Percentiles rank a stretch among this genome's conserved stretches.
Conservation (phyloP, 2,329 filamentous ascomycete genomes). For the Pseudophaeomoniella oleicola region DNA sequence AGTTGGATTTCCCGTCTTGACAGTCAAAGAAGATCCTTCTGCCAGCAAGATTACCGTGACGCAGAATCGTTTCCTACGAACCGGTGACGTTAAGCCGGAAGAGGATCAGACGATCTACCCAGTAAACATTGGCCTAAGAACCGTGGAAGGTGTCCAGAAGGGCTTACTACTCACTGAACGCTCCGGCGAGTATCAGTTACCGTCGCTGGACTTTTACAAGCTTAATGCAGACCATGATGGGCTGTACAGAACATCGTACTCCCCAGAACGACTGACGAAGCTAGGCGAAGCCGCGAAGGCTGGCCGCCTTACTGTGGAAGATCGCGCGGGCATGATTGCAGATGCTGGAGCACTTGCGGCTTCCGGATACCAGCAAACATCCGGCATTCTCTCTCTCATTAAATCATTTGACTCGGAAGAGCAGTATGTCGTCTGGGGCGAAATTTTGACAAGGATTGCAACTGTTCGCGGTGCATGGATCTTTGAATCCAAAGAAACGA, state of each 20-base stretch:
- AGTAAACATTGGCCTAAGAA: conserved; percentile 74
- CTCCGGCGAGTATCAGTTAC: conserved; percentile 63
- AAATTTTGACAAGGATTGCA: conserved; percentile 66
- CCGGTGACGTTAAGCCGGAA: conserved; percentile 82
- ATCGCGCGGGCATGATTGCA: conserved; percentile 86
- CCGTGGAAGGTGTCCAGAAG: conserved; percentile 69
- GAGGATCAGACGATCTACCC: conserved; percentile 82
- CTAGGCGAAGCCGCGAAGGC: conserved; percentile 74
- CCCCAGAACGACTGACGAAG: conserved; percentile 68
- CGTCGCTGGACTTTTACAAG: conserved; percentile 83
- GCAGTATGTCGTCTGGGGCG: conserved; percentile 90
- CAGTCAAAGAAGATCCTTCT: conserved; percentile 60
- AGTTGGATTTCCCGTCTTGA: conserved; percentile 82
- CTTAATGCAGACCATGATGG: conserved; percentile 89
- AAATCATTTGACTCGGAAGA: conserved; percentile 69
- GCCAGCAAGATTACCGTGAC: conserved; percentile 68
- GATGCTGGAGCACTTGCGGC: conserved; percentile 81
- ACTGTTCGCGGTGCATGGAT: conserved; percentile 77
- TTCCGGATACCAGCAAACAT: conserved; percentile 88
- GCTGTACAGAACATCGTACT: conserved; percentile 82
- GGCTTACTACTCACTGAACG: conserved; percentile 57
- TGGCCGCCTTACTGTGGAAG: conserved; percentile 70
- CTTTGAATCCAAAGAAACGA: conserved; percentile 60
- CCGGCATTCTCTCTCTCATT: conserved; percentile 69
- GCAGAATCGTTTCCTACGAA: conserved; percentile 89